Evolutionary conservation across 495 filamentous ascomycete genomes (phyloP).

Genomic region (Hypoxylon lenormandii): DNA sequence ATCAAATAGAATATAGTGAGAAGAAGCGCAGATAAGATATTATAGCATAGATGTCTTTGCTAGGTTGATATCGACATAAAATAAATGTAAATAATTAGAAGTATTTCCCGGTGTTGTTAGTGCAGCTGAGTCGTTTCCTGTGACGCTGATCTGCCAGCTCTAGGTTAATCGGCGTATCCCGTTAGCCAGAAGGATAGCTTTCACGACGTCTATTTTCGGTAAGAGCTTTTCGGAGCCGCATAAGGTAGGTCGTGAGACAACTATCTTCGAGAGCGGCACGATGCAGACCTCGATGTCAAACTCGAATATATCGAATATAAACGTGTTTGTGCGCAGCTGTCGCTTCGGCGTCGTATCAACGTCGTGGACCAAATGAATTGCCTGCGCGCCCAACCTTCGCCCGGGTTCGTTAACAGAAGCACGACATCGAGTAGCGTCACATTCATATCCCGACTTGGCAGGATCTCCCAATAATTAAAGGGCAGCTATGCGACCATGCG

Average conservation of each 20-base stretch:
- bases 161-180: conserved; percentile 10
- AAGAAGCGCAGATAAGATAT: too few relatives aligned
- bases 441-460: conserved; percentile 27
- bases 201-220: neutral
- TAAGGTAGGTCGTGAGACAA: conserved; percentile 11
- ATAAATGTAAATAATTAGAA: too few relatives aligned
- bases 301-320: conserved; percentile 15
- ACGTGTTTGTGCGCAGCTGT: conserved; percentile 3
- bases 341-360: neutral
- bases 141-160: neutral
- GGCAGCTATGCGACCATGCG: neutral
- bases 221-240: conserved; percentile 23
- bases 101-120: too few relatives aligned
- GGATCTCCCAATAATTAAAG: conserved; percentile 2
- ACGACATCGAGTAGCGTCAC: conserved; percentile 37
- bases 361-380: conserved; percentile 22
- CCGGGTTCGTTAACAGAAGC: conserved; percentile 19
- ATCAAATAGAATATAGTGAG: too few relatives aligned
- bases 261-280: neutral
- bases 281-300: neutral
- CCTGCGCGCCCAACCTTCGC: neutral
- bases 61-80: too few relatives aligned
- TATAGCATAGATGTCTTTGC: too few relatives aligned
- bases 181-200: neutral
- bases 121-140: too few relatives aligned